These are phyloP conservation scores for Chytriomyces sp. DNA, from an alignment of 192 early-diverging fungal genomes.

Conservation along the genomic window DNA sequence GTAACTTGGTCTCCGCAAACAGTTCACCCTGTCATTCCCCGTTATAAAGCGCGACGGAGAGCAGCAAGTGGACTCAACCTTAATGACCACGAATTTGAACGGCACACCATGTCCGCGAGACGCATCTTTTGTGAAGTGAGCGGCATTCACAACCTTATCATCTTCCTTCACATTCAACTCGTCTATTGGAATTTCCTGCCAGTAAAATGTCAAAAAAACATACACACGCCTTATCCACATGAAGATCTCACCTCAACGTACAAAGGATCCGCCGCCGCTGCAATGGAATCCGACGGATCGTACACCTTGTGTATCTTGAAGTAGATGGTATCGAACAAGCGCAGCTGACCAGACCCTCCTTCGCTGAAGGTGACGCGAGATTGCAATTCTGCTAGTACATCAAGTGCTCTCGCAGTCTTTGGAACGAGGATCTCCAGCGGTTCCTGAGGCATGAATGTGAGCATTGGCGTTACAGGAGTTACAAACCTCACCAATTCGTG, in stretches of 20 bases:
- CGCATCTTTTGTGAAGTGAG: conserved; percentile 78
- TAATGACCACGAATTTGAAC: conserved; percentile 69
- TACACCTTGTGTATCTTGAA: conserved; percentile 51
- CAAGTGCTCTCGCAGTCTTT: conserved; percentile 50
- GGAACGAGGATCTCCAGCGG: conserved; percentile 70
- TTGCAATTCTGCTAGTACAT: conserved; percentile 41
- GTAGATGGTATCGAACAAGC: conserved; percentile 57
- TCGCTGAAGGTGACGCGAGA: conserved; percentile 36
- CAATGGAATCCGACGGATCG: conserved; percentile 41
- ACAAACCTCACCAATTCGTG: conserved; percentile 4
- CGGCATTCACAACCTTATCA: conserved; percentile 60
- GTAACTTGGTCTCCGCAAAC: conserved; percentile 69
- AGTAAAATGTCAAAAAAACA: not conserved
- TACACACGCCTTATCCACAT: not conserved
- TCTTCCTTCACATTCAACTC: conserved; percentile 14
- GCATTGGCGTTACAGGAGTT: not conserved
- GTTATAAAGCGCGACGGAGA: not conserved
- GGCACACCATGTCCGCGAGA: conserved; percentile 76
- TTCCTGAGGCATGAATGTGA: conserved; percentile 63
- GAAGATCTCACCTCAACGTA: conserved; percentile 54
- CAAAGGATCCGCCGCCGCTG: conserved; percentile 48
- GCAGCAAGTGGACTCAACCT: not conserved
- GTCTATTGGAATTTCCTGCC: conserved; percentile 21
- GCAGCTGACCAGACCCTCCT: conserved; percentile 41
- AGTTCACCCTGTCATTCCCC: conserved; percentile 58